A percentile compares a stretch with the other conserved stretches of the same genome.
Evolutionary conservation across 1,284 basidiomycete species (phyloP).

Genomic region (Cutaneotrichosporon cyanovorans): DNA sequence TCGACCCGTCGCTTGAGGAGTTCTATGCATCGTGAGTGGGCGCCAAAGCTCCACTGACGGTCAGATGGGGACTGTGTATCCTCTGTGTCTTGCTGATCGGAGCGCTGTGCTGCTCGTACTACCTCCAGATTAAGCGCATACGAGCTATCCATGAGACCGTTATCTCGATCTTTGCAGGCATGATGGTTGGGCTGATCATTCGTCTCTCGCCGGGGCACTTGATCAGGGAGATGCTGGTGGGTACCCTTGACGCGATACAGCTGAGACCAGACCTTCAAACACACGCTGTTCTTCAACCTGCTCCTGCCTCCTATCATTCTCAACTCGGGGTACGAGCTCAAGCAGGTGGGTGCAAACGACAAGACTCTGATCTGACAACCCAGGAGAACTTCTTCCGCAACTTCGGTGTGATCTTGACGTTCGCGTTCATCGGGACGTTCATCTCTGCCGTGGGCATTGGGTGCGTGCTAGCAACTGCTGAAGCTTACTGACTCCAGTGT

Average conservation of each 20-base stretch:
- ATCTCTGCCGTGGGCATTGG: constrained; percentile 94
- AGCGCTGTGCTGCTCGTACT: constrained; percentile 94
- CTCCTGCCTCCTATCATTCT: constrained; percentile 96
- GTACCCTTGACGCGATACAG: constrained; percentile 38
- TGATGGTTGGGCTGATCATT: constrained; percentile 88
- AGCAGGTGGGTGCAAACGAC: constrained; percentile 57
- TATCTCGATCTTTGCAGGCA: constrained; percentile 88
- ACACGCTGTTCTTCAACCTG: constrained; percentile 96
- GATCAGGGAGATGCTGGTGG: constrained; percentile 94
- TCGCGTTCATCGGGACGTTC: constrained; percentile 94
- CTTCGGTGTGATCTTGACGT: constrained; percentile 92
- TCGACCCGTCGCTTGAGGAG: constrained; percentile 63
- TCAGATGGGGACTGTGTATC: constrained; percentile 77
- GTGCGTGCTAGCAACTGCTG: constrained; percentile 48
- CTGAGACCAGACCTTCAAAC: constrained; percentile 71
- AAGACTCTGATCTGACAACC: constrained; percentile 2
- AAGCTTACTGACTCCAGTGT: constrained; percentile 47
- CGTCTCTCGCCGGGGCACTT: constrained; percentile 83
- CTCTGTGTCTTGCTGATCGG: constrained; percentile 89
- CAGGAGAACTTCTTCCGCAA: constrained; percentile 97
- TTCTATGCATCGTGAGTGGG: constrained; percentile 65
- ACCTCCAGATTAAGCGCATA: constrained; percentile 93
- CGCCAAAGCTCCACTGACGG: background rate
- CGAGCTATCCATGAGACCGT: constrained; percentile 94
- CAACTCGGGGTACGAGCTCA: constrained; percentile 94